Evolutionary conservation across 2,329 filamentous ascomycete genomes (phyloP), one percentile per base, ranked within the genome.

Genomic region (Polychaeton citri): DNA sequence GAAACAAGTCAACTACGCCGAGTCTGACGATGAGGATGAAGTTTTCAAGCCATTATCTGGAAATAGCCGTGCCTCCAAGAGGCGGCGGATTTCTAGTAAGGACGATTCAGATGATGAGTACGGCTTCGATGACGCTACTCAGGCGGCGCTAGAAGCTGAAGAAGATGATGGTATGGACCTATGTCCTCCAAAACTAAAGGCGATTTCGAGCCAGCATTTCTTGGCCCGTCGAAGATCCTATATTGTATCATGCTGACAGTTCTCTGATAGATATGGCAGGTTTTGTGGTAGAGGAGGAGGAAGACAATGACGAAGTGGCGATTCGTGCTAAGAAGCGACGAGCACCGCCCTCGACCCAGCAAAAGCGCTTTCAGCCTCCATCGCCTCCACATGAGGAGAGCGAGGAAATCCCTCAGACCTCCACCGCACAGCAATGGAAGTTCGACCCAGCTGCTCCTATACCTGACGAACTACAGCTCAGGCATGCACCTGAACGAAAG

Each of bases 271-370:
- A 90, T 36, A 75, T 92, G 64, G 84, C 79, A 42, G 82, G 94
- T 55, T 96, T 96, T 50, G 68, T 96, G 17, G 86, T 81, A 4
- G 76, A 81, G 0, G 87, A 95, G 49, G 84, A 92, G 30, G 88
- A 84, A 0, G 86, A 93, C 33, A 81, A 76, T 13, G 71, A 74
- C 52, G 43, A 37, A n/a, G n/a, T n/a, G n/a, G n/a, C n/a, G n/a
- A n/a, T n/a, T n/a, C n/a, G n/a, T n/a, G n/a, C n/a, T n/a, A n/a
- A n/a, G n/a, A n/a, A n/a, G n/a, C n/a, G n/a, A n/a, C n/a, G n/a
- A n/a, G n/a, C n/a, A n/a, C n/a, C n/a, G n/a, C n/a, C n/a, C n/a
- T n/a, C n/a, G n/a, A n/a, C n/a, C n/a, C n/a, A n/a, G n/a, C n/a
- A n/a, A n/a, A n/a, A n/a, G n/a, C n/a, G n/a, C n/a, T n/a, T n/a